Percentiles rank a stretch among this genome's conserved stretches.
Conservation (phyloP, 164 flowering plant genomes). For the Annona squamosa region DNA sequence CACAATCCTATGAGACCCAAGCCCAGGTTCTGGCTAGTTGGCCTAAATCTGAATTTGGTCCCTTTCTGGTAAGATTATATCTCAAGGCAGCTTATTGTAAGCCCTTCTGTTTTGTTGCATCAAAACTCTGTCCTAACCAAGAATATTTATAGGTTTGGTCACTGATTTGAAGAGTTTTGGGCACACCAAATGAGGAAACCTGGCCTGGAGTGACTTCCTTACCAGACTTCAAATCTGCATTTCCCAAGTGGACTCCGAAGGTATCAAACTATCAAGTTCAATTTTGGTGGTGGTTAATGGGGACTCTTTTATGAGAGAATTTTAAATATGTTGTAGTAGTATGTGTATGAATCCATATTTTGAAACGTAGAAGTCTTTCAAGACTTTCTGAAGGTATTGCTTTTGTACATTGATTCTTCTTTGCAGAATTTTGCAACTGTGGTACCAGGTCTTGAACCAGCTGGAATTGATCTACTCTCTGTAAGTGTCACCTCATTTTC, state of each 20-base stretch:
- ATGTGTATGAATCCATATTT: neutral
- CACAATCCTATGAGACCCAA: neutral
- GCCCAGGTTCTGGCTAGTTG: neutral
- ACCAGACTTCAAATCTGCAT: conserved; percentile 83
- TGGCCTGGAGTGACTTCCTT: conserved; percentile 96
- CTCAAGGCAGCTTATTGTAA: neutral
- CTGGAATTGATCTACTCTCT: conserved; percentile 80
- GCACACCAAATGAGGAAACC: conserved; percentile 83
- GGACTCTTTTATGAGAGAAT: neutral
- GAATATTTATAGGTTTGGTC: neutral
- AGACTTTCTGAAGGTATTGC: neutral
- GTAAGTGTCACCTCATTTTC: conserved; percentile 40
- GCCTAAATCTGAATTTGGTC: neutral
- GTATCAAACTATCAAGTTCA: conserved; percentile 21
- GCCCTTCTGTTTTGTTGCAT: neutral
- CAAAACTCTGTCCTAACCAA: neutral
- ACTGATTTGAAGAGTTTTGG: conserved; percentile 49
- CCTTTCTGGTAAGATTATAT: neutral
- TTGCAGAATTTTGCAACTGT: conserved; percentile 61
- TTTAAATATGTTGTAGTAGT: neutral
- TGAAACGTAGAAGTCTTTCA: neutral
- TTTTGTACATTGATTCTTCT: neutral
- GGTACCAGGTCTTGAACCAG: conserved; percentile 69
- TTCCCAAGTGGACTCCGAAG: conserved; percentile 88
- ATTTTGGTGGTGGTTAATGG: neutral